Conservation (phyloP, 495 filamentous ascomycete genomes). For the Talaromyces wortmannii region DNA sequence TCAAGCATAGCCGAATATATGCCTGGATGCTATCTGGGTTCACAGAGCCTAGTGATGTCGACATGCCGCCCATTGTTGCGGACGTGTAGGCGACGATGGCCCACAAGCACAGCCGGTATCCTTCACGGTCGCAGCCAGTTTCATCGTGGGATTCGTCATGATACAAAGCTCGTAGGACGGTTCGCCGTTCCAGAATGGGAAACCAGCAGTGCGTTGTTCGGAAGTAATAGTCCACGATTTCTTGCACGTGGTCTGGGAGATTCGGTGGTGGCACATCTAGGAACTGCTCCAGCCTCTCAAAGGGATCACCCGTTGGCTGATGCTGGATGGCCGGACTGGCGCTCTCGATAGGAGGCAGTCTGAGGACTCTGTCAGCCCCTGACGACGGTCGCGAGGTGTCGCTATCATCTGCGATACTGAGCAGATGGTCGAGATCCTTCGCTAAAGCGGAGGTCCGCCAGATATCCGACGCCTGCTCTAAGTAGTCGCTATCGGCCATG, state of each 20-base stretch:
- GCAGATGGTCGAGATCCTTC: conserved; percentile 10
- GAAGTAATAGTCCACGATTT: conserved; percentile 56
- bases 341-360: too few species aligned
- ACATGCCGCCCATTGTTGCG: neutral
- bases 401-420: conserved; percentile 6
- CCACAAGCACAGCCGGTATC: conserved; percentile 16
- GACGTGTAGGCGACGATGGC: conserved; percentile 13
- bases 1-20: conserved; percentile 5
- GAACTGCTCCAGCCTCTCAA: neutral
- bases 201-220: conserved; percentile 60
- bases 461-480: conserved; percentile 5
- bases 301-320: conserved; percentile 5
- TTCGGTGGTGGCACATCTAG: neutral
- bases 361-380: neutral
- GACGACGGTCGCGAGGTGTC: neutral
- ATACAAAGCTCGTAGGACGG: conserved; percentile 29
- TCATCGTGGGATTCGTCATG: conserved; percentile 8
- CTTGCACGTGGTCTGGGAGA: conserved; percentile 10
- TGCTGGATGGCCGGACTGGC: too few species aligned
- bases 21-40: conserved; percentile 4
- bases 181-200: conserved; percentile 56
- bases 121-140: neutral
- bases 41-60: neutral
- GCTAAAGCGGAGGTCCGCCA: conserved; percentile 19
- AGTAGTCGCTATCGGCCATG: conserved; percentile 20